Percentiles rank a stretch among this genome's conserved stretches.
phyloP scores from a whole-genome alignment of 2,329 filamentous ascomycete genomes.

The Cercospora sesami region DNA sequence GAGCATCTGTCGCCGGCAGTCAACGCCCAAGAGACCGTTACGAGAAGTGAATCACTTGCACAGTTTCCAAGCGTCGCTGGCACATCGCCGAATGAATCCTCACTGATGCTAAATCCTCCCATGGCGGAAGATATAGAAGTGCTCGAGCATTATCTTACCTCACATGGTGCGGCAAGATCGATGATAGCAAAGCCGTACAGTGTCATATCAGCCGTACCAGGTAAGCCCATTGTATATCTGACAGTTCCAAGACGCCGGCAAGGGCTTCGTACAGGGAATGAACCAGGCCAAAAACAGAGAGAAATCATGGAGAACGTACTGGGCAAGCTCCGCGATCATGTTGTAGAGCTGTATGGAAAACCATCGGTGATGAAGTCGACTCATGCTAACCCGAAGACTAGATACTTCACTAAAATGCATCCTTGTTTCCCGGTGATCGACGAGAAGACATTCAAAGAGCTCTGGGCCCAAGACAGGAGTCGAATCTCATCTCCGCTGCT shows the following conservation, averaged over 20 bases:
- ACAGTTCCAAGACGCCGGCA: constrained; percentile 54
- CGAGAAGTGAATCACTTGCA: background rate
- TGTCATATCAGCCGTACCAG: constrained; percentile 50
- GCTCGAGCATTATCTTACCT: constrained; percentile 43
- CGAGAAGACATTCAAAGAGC: constrained; percentile 39
- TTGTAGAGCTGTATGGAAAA: constrained; percentile 42
- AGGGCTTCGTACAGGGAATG: constrained; percentile 40
- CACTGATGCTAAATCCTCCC: constrained; percentile 44
- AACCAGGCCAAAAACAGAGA: constrained; percentile 42
- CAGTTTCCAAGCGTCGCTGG: constrained; percentile 32
- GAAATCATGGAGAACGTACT: constrained; percentile 47
- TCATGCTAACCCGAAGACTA: background rate
- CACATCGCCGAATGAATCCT: constrained; percentile 37
- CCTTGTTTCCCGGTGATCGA: constrained; percentile 45
- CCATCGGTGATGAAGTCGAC: too few relatives aligned
- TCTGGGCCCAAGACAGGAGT: constrained; percentile 40
- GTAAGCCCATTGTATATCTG: constrained; percentile 44
- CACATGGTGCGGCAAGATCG: constrained; percentile 33
- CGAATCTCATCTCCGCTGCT: constrained; percentile 41
- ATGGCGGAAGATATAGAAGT: constrained; percentile 46
- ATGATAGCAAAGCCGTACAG: constrained; percentile 47
- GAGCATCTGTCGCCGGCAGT: background rate
- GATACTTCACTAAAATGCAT: constrained; percentile 46
- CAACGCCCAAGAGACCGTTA: constrained; percentile 8
- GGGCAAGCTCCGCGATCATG: constrained; percentile 41